Evolutionary conservation across 441 rosid species (phyloP), one percentile per base, ranked within the genome.

Genomic region (Populus hybrid): DNA sequence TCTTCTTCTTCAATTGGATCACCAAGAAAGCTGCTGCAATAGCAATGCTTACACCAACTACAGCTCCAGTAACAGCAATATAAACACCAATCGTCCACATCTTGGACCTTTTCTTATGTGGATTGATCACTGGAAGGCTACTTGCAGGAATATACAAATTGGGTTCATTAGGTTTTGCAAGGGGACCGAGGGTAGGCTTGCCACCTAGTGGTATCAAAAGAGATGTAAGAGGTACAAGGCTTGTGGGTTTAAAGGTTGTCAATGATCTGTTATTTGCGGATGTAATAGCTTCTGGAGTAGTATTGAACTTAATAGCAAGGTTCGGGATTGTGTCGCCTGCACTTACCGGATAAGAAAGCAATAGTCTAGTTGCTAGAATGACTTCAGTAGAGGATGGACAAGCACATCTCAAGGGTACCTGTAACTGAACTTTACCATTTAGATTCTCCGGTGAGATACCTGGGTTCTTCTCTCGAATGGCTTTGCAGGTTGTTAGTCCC

Each of bases 401-500:
- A 16, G 90, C 85, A 75, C 97, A 93, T 78, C 81, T 88, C 67
- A 93, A 66, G 2, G 93, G 92, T 59, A 94, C 80, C 46, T 74
- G 83, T 59, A 94, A 46, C 61, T 50, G 85, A 42, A 79, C 81
- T 14, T 83, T 87, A 38, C 85, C 93, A 53, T 8, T 74, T 18
- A 90, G 90, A 70, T 74, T 83, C 82, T 80, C 83, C 1, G 88
- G 90, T 3, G 86, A 85, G 53, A 89, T 81, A 3, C 86, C 78
- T 3, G 86, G 92, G 79, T 93, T 93, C 73, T 82, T 85, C 57
- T 83, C 87, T 71, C 82, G 76, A 71, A 93, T 85, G 5, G 92
- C 93, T 69, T 81, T 81, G 85, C 94, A 93, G 35, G 92, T 82
- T 46, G 95, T 92, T 79, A 94, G 85, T 78, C 97, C 97, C 78